These are phyloP conservation scores for Lentinula lateritia DNA, from an alignment of 768 basidiomycete genomes.

Conservation along the genomic window DNA sequence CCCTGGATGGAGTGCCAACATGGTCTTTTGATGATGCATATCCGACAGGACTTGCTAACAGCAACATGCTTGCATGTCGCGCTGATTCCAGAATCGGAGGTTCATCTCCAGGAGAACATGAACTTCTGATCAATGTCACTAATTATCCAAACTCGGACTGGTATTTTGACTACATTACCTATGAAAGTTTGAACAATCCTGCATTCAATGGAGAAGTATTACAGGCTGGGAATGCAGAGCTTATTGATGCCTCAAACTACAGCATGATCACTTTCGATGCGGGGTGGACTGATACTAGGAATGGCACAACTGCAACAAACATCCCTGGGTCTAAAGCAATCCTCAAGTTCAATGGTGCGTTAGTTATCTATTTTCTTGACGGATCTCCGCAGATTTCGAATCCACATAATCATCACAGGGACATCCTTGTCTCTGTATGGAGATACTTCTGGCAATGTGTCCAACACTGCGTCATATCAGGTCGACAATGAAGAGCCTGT, in stretches of 20 bases:
- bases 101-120: constrained; percentile 2
- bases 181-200: neutral
- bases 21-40: neutral
- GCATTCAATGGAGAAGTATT: neutral
- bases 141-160: neutral
- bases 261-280: constrained; percentile 1
- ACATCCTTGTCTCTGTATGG: neutral
- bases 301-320: neutral
- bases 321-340: neutral
- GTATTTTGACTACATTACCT: constrained; percentile 5
- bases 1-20: neutral
- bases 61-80: neutral
- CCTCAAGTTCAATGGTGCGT: neutral
- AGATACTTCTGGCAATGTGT: neutral
- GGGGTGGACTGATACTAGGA: neutral
- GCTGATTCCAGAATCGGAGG: neutral
- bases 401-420: neutral
- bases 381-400: neutral
- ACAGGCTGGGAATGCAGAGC: constrained; percentile 1
- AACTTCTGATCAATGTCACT: constrained; percentile 3
- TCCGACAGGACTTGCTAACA: neutral
- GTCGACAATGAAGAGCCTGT: neutral
- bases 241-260: neutral
- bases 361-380: neutral
- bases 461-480: neutral